Conservation (phyloP, 306 rosid species). For the Gastrolobium villosum region DNA sequence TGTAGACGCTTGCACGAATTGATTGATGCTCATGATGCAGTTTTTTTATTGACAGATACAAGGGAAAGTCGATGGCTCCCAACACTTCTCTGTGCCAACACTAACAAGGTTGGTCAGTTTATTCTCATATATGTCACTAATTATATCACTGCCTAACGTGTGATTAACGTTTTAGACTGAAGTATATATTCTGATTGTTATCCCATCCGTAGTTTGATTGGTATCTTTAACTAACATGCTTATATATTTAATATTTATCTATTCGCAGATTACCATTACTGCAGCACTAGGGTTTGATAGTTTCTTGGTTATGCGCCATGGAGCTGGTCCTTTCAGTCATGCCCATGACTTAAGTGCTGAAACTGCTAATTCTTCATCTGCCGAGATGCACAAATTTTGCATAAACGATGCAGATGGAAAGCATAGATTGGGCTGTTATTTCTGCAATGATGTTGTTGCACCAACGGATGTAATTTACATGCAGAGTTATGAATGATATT, state of each 20-base stretch:
- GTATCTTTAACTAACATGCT: slow-evolving; percentile 37
- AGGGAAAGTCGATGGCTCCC: slow-evolving; percentile 99
- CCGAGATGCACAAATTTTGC: slow-evolving; percentile 44
- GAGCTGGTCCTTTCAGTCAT: slow-evolving; percentile 84
- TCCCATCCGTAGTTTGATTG: slow-evolving; percentile 2
- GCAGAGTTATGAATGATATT: slow-evolving; percentile 29
- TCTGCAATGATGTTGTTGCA: slow-evolving; percentile 96
- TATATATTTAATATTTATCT: slow-evolving; percentile 15
- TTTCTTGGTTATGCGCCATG: slow-evolving; percentile 98
- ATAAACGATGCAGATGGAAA: slow-evolving; percentile 52
- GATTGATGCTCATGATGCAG: slow-evolving; percentile 82
- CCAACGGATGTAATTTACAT: slow-evolving; percentile 85
- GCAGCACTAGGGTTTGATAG: slow-evolving; percentile 98
- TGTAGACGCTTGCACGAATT: slow-evolving; percentile 76
- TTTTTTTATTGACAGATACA: slow-evolving; percentile 94
- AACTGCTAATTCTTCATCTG: slow-evolving; percentile 55
- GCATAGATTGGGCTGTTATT: slow-evolving; percentile 93
- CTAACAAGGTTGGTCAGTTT: slow-evolving; percentile 75
- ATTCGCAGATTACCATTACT: slow-evolving; percentile 82
- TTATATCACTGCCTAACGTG: slow-evolving; percentile 19
- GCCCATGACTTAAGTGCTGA: slow-evolving; percentile 51
- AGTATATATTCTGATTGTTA: slow-evolving; percentile 21
- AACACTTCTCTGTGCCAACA: slow-evolving; percentile 89
- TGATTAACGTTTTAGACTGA: slow-evolving; percentile 42
- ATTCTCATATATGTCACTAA: slow-evolving; percentile 12